Evolutionary conservation across 352 stramenopile species (phyloP), one percentile per base, ranked within the genome.

Genomic region (Phytopythium aichiense): DNA sequence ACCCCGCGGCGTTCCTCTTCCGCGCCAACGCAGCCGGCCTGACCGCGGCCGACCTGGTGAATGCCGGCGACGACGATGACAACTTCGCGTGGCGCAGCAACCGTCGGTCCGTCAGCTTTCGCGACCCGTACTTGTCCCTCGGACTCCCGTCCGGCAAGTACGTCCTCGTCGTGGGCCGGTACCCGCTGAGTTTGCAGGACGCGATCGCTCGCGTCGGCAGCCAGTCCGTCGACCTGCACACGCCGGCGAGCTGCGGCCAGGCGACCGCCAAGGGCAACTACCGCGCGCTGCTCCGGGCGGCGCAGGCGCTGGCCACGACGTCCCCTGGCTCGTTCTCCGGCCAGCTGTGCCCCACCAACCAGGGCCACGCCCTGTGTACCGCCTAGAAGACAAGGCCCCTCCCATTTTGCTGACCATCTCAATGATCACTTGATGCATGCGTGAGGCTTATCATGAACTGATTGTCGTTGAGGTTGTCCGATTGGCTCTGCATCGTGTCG

Each of bases 41-140:
- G 23, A 70, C 74, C 9, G 40, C 62, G 0, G 57, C 66, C 0
- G 76, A 91, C 46, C 60, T 91, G 7, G 64, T 91, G 28, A 85
- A 77, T 43, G 73, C 66, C 12, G 66, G 43, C 9, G 80, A 91
- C 31, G 80, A 91, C 35, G 82, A 91, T 50, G 74, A 88, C 49
- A 82, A 78, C 54, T 89, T 87, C 55, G 62, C 69, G 2, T 70
- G 72, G 55, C 80, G 74, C 6, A 69, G 49, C 12, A 68, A 76
- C n/a, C 79, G 81, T 23, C 66, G 66, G 13, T 82, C 79, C 18
- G 71, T 91, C 51, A 94, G 76, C 65, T 91, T 88, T 45, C 81
- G 81, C 5, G 85, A 91, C 30, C 83, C 85, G 48, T 94, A 79
- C 64, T 54, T 92, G 48, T 88, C 84, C 13, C 67, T 92, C 20